A percentile compares a stretch with the other conserved stretches of the same genome.
Evolutionary conservation across 1,139 yeast species (phyloP).

Genomic region (Torulaspora globosa): DNA sequence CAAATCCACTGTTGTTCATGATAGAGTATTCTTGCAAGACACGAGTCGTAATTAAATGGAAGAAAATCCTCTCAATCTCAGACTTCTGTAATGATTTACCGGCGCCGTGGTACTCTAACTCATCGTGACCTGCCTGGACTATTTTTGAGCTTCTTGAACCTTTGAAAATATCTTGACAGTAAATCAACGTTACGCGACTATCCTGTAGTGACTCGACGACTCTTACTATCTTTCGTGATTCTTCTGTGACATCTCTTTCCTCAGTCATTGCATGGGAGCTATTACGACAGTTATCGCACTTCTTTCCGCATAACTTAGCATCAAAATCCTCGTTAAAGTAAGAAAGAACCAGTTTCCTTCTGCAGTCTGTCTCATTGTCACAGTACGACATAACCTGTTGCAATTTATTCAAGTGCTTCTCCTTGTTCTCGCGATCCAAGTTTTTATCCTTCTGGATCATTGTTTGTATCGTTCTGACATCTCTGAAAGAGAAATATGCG

Average conservation of each 20-base stretch:
- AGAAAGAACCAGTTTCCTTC: slow-evolving; percentile 81
- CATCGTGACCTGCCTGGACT: slow-evolving; percentile 58
- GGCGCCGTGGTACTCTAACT: slow-evolving; percentile 58
- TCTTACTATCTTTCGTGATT: slow-evolving; percentile 56
- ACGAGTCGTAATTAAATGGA: slow-evolving; percentile 66
- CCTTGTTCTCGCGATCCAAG: slow-evolving; percentile 59
- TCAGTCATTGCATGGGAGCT: slow-evolving; percentile 45
- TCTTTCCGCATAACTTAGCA: slow-evolving; percentile 57
- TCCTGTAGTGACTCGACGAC: slow-evolving; percentile 55
- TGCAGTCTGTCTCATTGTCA: slow-evolving; percentile 85
- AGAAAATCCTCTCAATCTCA: slow-evolving; percentile 77
- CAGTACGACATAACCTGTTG: slow-evolving; percentile 88
- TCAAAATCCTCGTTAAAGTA: slow-evolving; percentile 85
- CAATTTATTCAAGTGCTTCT: slow-evolving; percentile 71
- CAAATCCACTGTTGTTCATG: slow-evolving; percentile 72
- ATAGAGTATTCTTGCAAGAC: slow-evolving; percentile 68
- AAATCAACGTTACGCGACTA: slow-evolving; percentile 66
- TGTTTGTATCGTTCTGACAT: slow-evolving; percentile 66
- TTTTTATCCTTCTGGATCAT: slow-evolving; percentile 76
- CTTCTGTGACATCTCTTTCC: slow-evolving; percentile 64
- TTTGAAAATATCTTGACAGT: slow-evolving; percentile 78
- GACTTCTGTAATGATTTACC: slow-evolving; percentile 62
- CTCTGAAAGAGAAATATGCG: slow-evolving; percentile 73
- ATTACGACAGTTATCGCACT: slow-evolving; percentile 81
- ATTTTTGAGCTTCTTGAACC: slow-evolving; percentile 69